phyloP scores from a whole-genome alignment of 2,329 filamentous ascomycete species.

The Diaporthe batatas region DNA sequence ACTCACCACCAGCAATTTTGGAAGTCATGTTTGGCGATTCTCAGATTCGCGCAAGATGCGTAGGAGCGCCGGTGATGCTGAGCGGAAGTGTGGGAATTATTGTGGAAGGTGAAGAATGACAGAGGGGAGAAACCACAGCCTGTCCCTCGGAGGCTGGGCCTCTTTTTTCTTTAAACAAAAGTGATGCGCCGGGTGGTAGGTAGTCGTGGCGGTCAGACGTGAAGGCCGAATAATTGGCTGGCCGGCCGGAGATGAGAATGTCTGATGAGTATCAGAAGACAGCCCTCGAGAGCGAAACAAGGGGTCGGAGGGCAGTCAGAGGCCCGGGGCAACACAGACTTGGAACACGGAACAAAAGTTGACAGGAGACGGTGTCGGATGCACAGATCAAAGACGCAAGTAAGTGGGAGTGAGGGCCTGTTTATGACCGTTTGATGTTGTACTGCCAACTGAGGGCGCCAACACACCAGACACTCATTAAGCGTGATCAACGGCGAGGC shows the following conservation, averaged over 20 bases:
- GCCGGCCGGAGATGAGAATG: not conserved
- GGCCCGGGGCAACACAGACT: constrained; percentile 17
- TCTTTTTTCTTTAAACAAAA: not conserved
- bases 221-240: constrained; percentile 15
- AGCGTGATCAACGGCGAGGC: constrained; percentile 4
- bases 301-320: constrained; percentile 26
- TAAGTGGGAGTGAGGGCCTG: constrained; percentile 16
- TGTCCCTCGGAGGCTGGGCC: not conserved
- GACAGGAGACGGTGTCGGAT: not conserved
- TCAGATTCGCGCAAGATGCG: not conserved
- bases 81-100: not conserved
- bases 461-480: not conserved
- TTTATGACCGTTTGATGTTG: constrained; percentile 25
- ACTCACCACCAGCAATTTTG: not conserved
- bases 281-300: constrained; percentile 22
- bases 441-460: constrained; percentile 30
- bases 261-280: constrained; percentile 17
- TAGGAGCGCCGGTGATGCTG: not conserved
- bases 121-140: not conserved
- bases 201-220: not conserved
- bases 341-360: constrained; percentile 25
- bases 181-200: not conserved
- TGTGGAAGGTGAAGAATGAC: not conserved
- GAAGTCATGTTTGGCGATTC: constrained; percentile 12
- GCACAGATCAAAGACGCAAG: not conserved